Evolutionary conservation across 345 rosid species (phyloP).

Genomic region (Brassica incana): DNA sequence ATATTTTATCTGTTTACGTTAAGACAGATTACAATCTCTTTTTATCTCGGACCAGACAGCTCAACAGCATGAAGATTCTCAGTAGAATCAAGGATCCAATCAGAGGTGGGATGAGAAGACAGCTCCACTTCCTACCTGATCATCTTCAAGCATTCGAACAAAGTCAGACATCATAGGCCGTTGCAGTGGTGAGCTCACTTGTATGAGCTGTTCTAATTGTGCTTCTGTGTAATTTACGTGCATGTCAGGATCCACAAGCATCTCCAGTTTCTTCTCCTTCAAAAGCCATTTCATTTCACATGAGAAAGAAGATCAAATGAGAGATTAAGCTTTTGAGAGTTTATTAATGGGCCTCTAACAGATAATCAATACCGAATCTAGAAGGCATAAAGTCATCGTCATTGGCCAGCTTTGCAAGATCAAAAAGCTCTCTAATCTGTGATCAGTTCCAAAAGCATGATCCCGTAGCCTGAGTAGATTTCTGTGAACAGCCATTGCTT

Average conservation of each 20-base stretch:
- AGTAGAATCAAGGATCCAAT: conserved; percentile 86
- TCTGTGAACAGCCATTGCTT: too few species aligned
- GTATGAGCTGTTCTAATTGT: conserved; percentile 89
- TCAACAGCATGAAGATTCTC: conserved; percentile 89
- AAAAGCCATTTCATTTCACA: conserved; percentile 64
- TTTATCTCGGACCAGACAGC: conserved; percentile 93
- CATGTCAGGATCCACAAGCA: conserved; percentile 92
- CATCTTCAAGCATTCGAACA: conserved; percentile 42
- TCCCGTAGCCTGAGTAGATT: too few species aligned
- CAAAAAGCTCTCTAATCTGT: too few species aligned
- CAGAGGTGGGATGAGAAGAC: conserved; percentile 54
- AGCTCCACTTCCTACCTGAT: conserved; percentile 80
- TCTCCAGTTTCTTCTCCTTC: conserved; percentile 38
- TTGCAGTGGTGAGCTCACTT: conserved; percentile 89
- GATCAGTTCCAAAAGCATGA: too few species aligned
- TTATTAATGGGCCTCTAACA: too few species aligned
- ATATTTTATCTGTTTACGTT: conserved; percentile 8
- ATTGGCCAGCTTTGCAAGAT: too few species aligned
- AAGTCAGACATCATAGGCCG: conserved; percentile 42
- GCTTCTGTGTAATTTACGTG: conserved; percentile 67
- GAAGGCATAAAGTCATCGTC: too few species aligned
- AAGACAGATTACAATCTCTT: conserved; percentile 28
- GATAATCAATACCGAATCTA: too few species aligned
- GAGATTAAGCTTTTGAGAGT: too few species aligned
- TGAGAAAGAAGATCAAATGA: too few species aligned